phyloP scores from a whole-genome alignment of 208 protist genomes.

The Leishmania major region DNA sequence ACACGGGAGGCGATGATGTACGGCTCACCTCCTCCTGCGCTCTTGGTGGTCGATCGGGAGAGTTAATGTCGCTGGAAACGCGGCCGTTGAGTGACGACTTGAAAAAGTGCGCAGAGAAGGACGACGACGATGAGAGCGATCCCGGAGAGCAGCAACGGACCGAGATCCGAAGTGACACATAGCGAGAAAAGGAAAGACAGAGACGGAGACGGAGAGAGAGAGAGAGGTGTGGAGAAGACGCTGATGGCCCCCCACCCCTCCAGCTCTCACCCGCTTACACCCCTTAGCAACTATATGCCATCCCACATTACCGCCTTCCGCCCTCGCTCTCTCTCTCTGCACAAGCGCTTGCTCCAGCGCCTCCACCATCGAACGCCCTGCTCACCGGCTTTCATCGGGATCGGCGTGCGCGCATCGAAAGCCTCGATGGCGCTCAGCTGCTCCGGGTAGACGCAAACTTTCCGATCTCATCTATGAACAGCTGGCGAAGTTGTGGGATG shows the following conservation, averaged over 20 bases:
- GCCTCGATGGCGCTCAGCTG: neutral
- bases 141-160: neutral
- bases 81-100: neutral
- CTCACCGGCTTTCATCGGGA: neutral
- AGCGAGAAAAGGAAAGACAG: neutral
- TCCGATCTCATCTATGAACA: constrained; percentile 71
- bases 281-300: neutral
- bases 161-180: neutral
- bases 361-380: neutral
- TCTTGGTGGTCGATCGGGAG: no score
- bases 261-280: neutral
- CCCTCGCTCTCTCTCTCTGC: neutral
- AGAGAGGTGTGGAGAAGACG: neutral
- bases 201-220: constrained; percentile 13
- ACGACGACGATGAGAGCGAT: neutral
- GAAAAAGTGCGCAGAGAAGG: neutral
- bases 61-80: neutral
- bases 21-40: no score
- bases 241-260: neutral
- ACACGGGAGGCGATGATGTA: no score
- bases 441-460: constrained; percentile 30
- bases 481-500: constrained; percentile 48
- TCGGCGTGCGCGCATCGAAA: neutral
- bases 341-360: neutral
- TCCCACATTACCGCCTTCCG: neutral